Evolutionary conservation across 805 yeast species (phyloP).

Genomic region (Yarrowia sp.): DNA sequence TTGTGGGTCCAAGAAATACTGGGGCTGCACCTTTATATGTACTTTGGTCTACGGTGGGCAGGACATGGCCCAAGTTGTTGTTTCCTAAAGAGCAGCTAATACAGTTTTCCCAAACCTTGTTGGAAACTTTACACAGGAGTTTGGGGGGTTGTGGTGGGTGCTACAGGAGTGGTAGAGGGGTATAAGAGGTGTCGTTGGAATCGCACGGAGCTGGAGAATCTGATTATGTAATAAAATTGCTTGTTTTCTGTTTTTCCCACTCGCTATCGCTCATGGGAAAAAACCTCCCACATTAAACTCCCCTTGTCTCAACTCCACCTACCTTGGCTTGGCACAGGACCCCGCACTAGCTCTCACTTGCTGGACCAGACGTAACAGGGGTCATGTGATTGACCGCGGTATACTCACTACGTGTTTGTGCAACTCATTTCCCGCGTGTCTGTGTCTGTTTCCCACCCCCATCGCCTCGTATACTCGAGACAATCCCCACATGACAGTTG

Average conservation of each 20-base stretch:
- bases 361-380: background rate
- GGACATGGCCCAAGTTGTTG: conserved; percentile 13
- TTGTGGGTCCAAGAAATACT: background rate
- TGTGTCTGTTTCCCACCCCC: background rate
- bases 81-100: background rate
- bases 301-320: background rate
- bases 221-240: no score
- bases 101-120: background rate
- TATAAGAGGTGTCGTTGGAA: background rate
- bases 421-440: background rate
- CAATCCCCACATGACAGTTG: background rate
- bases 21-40: background rate
- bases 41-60: background rate
- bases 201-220: background rate
- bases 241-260: no score
- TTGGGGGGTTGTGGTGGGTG: background rate
- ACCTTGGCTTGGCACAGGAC: conserved; percentile 10
- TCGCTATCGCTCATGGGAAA: no score
- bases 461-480: background rate
- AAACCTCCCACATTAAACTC: background rate
- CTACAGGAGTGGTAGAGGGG: background rate
- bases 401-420: no score
- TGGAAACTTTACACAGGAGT: background rate
- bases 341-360: background rate
- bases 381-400: background rate